Base-by-base conservation (phyloP, 495 filamentous ascomycete genomes). In the Cryomyces antarcticus region DNA sequence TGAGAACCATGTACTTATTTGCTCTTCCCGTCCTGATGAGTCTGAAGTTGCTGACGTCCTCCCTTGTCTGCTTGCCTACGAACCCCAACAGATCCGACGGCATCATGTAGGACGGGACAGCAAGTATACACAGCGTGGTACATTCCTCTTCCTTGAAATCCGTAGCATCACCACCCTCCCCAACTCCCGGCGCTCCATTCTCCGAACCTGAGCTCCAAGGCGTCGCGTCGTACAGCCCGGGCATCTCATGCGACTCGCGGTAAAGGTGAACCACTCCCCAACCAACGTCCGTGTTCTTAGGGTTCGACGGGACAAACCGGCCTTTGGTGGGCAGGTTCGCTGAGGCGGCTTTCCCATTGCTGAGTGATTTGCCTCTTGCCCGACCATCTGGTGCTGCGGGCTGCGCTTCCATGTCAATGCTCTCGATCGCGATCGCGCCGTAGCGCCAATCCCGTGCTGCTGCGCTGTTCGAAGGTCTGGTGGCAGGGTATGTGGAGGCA, bases 231-330 rank as follows among this genome's bases (percentile, higher is more conserved):
- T 64, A 57, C 31, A 74, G 59, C 10, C 68, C 64, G 6, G 77
- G 65, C 6, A 77, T 83, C 56, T 88, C 82, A 42, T 82, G 71
- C 5, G 69, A 71, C 60, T 97, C 89, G 2, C 87, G 71, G 50
- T 95, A 97, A 5, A 97, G 64, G 60, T 94, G 89, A 11, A 97
- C 86, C 27, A 96, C 75, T 0, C 89, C 89, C 77, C 81, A 95
- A 7, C 88, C 80, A 29, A 87, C 69, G 46, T 94, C 82, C 12
- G 81, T 80, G 46, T 79, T 73, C 58, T 81, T 77, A 28, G 73
- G 68, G 47, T 81, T 77, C 0, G 85, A 63, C 3, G 82, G 78
- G 24, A 86, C 63, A 52, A 79, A 93, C 48, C 70, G 70, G 34
- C 81, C 89, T 60, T 84, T 93, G 0, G 83, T 77, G 43, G 73